Conservation (phyloP, 768 basidiomycete species). For the Chalciporus piperatus region DNA sequence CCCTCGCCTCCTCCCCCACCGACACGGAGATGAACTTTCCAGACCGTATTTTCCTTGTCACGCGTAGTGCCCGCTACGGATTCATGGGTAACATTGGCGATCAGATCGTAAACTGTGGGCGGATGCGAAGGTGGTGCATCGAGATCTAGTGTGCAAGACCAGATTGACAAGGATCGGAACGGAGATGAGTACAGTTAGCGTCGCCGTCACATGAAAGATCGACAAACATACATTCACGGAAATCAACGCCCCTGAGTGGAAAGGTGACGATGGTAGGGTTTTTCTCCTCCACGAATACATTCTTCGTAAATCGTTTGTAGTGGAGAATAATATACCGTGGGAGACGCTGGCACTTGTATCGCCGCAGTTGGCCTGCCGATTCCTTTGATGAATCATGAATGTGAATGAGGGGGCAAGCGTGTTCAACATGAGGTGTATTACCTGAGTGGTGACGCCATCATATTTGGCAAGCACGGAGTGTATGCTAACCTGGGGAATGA, state of each 20-base stretch:
- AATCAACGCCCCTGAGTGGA: constrained; percentile 89
- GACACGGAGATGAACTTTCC: constrained; percentile 87
- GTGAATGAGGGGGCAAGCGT: constrained; percentile 12
- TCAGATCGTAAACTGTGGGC: constrained; percentile 83
- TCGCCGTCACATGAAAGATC: constrained; percentile 20
- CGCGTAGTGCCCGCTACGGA: constrained; percentile 94
- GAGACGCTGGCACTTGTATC: constrained; percentile 86
- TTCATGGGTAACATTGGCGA: constrained; percentile 94
- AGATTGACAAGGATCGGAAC: constrained; percentile 23
- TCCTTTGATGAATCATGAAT: constrained; percentile 50
- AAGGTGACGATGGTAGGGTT: constrained; percentile 99
- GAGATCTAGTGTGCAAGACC: constrained; percentile 54
- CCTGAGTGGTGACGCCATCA: constrained; percentile 88
- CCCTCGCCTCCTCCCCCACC: constrained; percentile 72
- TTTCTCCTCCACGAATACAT: constrained; percentile 95
- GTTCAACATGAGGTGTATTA: constrained; percentile 34
- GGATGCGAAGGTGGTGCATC: constrained; percentile 60
- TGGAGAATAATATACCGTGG: constrained; percentile 93
- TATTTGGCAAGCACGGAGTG: constrained; percentile 90
- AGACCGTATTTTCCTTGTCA: constrained; percentile 86
- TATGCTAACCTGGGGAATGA: constrained; percentile 96
- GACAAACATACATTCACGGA: constrained; percentile 76
- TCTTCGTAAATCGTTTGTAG: constrained; percentile 96
- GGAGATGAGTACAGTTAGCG: constrained; percentile 20
- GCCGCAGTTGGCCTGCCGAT: constrained; percentile 76